Conservation (phyloP, 1,139 yeast species). For the Candida albicans region DNA sequence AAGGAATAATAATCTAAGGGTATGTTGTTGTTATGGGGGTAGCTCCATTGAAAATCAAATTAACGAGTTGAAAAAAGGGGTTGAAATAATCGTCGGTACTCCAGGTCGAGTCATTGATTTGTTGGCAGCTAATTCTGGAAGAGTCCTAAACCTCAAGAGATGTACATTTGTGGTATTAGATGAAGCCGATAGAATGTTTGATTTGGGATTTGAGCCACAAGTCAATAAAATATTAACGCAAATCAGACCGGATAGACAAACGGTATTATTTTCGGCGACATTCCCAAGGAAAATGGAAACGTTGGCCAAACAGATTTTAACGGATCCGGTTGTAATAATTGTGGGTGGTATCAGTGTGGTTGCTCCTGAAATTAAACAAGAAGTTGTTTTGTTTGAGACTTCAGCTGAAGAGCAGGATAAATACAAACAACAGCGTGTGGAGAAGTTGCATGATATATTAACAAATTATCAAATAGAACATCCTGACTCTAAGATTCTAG, state of each 20-base stretch:
- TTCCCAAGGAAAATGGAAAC: conserved; percentile 80
- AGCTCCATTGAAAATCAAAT: conserved; percentile 82
- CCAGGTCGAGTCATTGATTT: conserved; percentile 95
- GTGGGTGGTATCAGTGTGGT: conserved; percentile 86
- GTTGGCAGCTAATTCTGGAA: conserved; percentile 79
- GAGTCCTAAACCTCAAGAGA: conserved; percentile 66
- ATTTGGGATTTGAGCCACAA: conserved; percentile 97
- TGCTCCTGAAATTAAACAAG: conserved; percentile 76
- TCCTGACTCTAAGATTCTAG: conserved; percentile 51
- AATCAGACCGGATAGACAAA: conserved; percentile 84
- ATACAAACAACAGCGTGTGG: conserved; percentile 44
- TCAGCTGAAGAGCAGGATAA: conserved; percentile 33
- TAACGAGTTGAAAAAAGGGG: conserved; percentile 74
- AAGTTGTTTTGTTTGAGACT: conserved; percentile 56
- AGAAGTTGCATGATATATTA: conserved; percentile 52
- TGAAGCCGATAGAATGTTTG: conserved; percentile 97
- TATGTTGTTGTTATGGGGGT: conserved; percentile 94
- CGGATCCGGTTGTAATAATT: conserved; percentile 69
- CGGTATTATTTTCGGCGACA: conserved; percentile 93
- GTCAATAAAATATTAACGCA: conserved; percentile 77
- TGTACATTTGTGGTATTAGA: conserved; percentile 85
- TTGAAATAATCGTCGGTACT: conserved; percentile 85
- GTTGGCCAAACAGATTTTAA: conserved; percentile 64
- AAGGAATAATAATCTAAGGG: conserved; percentile 39
- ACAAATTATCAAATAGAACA: conserved; percentile 37